phyloP scores from a whole-genome alignment of 164 flowering plant genomes.

The Hamamelis virginiana region DNA sequence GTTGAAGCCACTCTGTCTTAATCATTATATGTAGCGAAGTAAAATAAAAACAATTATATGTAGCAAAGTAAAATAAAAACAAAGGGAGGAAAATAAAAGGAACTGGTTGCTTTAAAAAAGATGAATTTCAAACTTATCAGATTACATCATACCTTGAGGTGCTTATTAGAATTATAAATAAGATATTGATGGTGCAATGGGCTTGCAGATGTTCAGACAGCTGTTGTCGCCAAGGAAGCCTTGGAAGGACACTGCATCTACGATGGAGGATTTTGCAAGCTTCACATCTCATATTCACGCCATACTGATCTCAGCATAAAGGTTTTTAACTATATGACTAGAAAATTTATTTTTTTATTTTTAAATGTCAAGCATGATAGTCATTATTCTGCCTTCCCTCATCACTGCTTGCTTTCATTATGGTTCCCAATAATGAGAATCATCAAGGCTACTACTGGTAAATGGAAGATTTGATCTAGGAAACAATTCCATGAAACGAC shows the following conservation, averaged over 20 bases:
- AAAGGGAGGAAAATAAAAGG: too few relatives aligned
- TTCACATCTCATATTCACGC: slow-evolving; percentile 87
- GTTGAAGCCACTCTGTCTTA: too few relatives aligned
- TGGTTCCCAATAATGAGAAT: not conserved
- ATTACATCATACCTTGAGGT: not conserved
- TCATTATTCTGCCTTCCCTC: not conserved
- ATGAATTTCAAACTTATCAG: not conserved
- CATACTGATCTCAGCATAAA: slow-evolving; percentile 93
- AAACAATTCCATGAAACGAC: not conserved
- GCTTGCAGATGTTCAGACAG: slow-evolving; percentile 74
- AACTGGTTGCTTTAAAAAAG: not conserved
- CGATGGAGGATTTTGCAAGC: slow-evolving; percentile 98
- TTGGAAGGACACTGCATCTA: slow-evolving; percentile 95
- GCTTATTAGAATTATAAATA: not conserved
- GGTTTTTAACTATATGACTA: slow-evolving; percentile 32
- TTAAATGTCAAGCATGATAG: not conserved
- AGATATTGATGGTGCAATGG: not conserved
- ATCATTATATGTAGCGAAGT: too few relatives aligned
- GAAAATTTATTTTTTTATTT: not conserved
- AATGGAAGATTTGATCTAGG: not conserved
- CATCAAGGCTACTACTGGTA: not conserved
- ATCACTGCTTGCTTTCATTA: not conserved
- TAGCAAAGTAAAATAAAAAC: too few relatives aligned
- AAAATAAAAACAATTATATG: too few relatives aligned
- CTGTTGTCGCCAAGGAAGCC: slow-evolving; percentile 80